Evolutionary conservation across 345 rosid genomes (phyloP), one percentile per base, ranked within the genome.

Genomic region (Diplotaxis tenuifolia): DNA sequence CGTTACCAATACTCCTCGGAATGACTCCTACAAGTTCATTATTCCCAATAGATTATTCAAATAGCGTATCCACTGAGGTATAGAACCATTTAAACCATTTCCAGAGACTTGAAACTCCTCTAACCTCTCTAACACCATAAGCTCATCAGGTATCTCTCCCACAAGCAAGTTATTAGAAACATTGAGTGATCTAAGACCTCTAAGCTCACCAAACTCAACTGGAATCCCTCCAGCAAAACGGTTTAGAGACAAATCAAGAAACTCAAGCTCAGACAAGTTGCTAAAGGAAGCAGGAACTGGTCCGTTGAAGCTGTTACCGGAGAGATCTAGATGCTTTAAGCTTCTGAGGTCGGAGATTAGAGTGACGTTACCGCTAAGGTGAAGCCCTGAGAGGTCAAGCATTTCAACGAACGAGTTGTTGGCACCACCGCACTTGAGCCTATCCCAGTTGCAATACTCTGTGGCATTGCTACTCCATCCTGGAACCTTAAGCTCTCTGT

Each of bases 381-480:
- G 82, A 80, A 80, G 91, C 75, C 85, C 79, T 47, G 98, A 86
- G 83, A 94, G 93, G 76, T 87, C 77, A 78, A 95, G 93, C 77
- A 69, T 77, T 65, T 86, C 93, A 32, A 95, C 92, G 65, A 86
- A 75, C 0, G 96, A 88, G 71, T 80, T 86, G 64, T 87, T 86
- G 58, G 70, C 82, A 67, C 77, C 84, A 75, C 77, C 84, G 72
- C 99, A 95, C 63, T 38, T 54, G 72, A 95, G 75, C 73, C 96
- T 92, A 52, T 32, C 79, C 99, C 99, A 94, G 28, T 68, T 78
- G 84, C 99, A 95, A 82, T 80, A 91, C 54, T 82, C 76, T 16
- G 93, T 83, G 71, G 15, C 65, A 79, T 95, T 89, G 77, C 53
- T 65, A 66, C 86, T 89, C 99, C 99, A 95, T 32, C 90, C 97